Base-by-base conservation (phyloP, 2,329 filamentous ascomycete species). In the Mariannaea elegans region DNA sequence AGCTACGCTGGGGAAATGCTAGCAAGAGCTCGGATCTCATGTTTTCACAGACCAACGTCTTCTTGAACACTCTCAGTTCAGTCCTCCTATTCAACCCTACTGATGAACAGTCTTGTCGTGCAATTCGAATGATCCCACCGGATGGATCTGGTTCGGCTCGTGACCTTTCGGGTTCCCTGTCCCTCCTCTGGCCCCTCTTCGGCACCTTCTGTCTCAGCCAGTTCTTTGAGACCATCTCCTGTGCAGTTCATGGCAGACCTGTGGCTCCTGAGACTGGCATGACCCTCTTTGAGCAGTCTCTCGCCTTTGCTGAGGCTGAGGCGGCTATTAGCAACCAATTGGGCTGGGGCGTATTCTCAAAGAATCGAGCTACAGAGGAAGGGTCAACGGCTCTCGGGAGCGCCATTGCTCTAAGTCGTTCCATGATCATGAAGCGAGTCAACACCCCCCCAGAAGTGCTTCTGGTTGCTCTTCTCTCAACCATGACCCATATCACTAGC, bases 261-360 rank as follows among this genome's bases (percentile, higher is more conserved):
- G 86, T 92, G 0, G 87, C 91, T 63, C 90, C 92, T 0, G 95
- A 98, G 77, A 96, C 93, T 1, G 94, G 93, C 16, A 97, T 98
- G 92, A 97, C 94, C 0, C 85, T 97, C 2, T 97, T 98, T 70
- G 95, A 99, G 74, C 94, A 97, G 72, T 97, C 94, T 0, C 82
- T 99, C 8, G 94, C 94, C 2, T 99, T 98, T 78, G 93, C 94
- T 10, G 95, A 99, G 76, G 94, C 94, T 8, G 95, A 99, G 74
- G 90, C 92, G 27, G 91, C 94, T 64, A 89, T 97, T 44, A 89
- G 89, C 68, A 91, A 89, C 65, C 91, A 93, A 49, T 84, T 97
- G 13, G 90, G 90, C 12, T 87, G 93, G 75, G 87, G 89, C 0
- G 69, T 87, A 1, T 90, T 91, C 64, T 72, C 84, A 53, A 81